Evolutionary conservation across 441 rosid species (phyloP).

Genomic region (Hura crepitans): DNA sequence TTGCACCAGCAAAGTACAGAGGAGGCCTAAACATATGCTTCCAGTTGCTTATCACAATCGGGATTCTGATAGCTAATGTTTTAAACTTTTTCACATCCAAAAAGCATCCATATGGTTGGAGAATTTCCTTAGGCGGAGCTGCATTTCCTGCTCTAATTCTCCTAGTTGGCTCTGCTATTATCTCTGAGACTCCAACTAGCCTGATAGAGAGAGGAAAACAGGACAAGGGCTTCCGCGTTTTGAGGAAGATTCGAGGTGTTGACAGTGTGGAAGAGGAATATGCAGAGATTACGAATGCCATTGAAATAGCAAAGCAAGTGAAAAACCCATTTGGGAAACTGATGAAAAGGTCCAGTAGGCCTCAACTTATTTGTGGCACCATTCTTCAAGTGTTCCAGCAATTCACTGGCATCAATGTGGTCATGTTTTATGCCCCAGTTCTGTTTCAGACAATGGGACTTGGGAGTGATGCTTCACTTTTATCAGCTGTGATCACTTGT

Average conservation of each 20-base stretch:
- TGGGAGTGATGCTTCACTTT: slow-evolving; percentile 40
- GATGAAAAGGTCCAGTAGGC: slow-evolving; percentile 32
- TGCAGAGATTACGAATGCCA: slow-evolving; percentile 42
- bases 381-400: slow-evolving; percentile 63
- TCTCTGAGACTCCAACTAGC: slow-evolving; percentile 60
- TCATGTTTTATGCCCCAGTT: slow-evolving; percentile 80
- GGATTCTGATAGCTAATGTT: slow-evolving; percentile 48
- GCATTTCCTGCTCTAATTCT: slow-evolving; percentile 57
- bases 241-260: slow-evolving; percentile 49
- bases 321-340: slow-evolving; percentile 45
- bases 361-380: slow-evolving; percentile 47
- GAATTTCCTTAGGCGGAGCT: slow-evolving; percentile 57
- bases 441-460: slow-evolving; percentile 70
- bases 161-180: slow-evolving; percentile 44
- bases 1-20: slow-evolving; percentile 52
- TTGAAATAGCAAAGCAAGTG: slow-evolving; percentile 35
- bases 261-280: slow-evolving; percentile 43
- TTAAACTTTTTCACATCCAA: slow-evolving; percentile 47
- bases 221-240: slow-evolving; percentile 32
- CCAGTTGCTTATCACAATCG: slow-evolving; percentile 60
- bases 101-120: slow-evolving; percentile 46
- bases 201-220: slow-evolving; percentile 51
- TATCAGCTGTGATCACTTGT: slow-evolving; percentile 53
- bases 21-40: slow-evolving; percentile 59
- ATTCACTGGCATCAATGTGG: slow-evolving; percentile 67